These are phyloP conservation scores for Coemansia sp. DNA, from an alignment of 192 early-diverging fungal species.

Conservation along the genomic window DNA sequence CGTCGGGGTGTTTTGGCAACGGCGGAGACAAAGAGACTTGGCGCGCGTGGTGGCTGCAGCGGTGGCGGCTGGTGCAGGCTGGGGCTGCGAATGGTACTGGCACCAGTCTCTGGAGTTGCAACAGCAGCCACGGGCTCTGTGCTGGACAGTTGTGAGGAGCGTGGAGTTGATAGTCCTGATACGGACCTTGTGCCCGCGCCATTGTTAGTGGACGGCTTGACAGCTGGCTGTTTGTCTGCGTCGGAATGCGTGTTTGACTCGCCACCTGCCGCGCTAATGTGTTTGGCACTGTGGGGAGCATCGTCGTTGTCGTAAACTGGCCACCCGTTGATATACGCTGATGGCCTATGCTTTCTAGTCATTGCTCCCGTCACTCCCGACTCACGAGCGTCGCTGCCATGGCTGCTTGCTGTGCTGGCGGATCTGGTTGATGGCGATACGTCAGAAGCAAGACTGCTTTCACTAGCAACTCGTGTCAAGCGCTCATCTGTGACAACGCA, in stretches of 20 bases:
- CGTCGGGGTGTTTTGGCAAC: slow-evolving; percentile 30
- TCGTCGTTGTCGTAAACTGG: slow-evolving; percentile 29
- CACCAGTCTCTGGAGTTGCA: background rate
- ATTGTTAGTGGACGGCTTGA: background rate
- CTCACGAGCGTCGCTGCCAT: background rate
- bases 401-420: background rate
- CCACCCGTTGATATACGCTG: slow-evolving; percentile 41
- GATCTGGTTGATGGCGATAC: background rate
- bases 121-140: background rate
- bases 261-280: background rate
- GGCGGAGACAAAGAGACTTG: slow-evolving; percentile 17
- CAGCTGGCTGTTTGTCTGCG: background rate
- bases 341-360: slow-evolving; percentile 15
- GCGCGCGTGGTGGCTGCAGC: slow-evolving; percentile 13
- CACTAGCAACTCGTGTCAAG: slow-evolving; percentile 5
- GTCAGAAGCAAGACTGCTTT: background rate
- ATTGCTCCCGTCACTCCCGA: background rate
- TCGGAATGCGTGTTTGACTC: background rate
- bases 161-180: background rate
- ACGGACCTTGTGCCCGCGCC: background rate
- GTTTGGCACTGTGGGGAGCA: background rate
- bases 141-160: background rate
- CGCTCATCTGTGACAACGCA: background rate
- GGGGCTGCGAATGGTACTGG: background rate
- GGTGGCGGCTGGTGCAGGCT: slow-evolving; percentile 3